These are phyloP conservation scores for Dicorynia guianensis DNA, from an alignment of 306 rosid species.

Conservation along the genomic window DNA sequence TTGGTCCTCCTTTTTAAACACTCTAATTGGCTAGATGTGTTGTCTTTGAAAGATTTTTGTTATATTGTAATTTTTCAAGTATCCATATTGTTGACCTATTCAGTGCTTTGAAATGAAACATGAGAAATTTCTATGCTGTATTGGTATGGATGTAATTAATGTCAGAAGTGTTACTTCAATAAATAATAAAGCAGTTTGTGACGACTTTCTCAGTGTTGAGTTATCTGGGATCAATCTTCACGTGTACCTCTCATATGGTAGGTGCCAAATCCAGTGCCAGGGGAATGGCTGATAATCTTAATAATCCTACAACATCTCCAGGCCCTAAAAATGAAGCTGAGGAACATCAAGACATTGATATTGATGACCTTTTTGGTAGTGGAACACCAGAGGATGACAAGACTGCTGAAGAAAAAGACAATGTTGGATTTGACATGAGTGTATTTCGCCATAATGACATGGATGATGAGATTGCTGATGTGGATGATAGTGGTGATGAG, in stretches of 20 bases:
- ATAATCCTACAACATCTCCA: conserved; percentile 54
- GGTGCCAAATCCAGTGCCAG: conserved; percentile 65
- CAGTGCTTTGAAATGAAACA: neutral
- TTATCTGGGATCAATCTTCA: conserved; percentile 21
- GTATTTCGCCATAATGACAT: conserved; percentile 59
- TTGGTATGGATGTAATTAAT: neutral
- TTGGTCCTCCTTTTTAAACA: neutral
- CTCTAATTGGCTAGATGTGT: neutral
- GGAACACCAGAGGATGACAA: conserved; percentile 67
- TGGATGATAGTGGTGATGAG: conserved; percentile 89
- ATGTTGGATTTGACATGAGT: conserved; percentile 68
- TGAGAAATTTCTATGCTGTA: neutral
- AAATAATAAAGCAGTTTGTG: conserved; percentile 19
- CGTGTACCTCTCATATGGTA: conserved; percentile 42
- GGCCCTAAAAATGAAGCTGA: conserved; percentile 62
- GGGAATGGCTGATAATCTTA: conserved; percentile 50
- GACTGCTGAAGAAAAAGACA: conserved; percentile 64
- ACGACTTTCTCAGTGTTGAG: neutral
- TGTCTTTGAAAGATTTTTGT: neutral
- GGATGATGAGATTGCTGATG: conserved; percentile 90
- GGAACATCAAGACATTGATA: conserved; percentile 76
- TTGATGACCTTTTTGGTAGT: conserved; percentile 75
- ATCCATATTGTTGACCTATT: neutral
- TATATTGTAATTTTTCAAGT: too few species aligned
- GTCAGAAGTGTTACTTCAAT: conserved; percentile 9